These are phyloP conservation scores for Boletus chippewaensis DNA, from an alignment of 1,284 basidiomycete genomes.

Conservation along the genomic window DNA sequence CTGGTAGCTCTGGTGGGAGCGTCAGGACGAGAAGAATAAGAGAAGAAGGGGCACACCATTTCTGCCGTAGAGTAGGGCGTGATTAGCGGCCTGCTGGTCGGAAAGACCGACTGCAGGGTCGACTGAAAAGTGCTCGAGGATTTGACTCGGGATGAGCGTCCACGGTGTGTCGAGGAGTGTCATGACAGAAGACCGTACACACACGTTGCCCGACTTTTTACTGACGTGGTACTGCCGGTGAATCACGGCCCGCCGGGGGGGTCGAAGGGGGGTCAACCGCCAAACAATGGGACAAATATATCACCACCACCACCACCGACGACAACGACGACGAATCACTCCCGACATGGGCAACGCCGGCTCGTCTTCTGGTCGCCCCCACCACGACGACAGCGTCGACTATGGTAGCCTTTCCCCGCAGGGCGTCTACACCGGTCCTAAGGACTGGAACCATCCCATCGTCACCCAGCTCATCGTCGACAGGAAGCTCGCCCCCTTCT, in stretches of 20 bases:
- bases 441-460: slow-evolving; percentile 86
- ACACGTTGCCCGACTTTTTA: neutral
- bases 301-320: neutral
- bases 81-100: slow-evolving; percentile 56
- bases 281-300: slow-evolving; percentile 25
- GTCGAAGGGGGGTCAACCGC: slow-evolving; percentile 14
- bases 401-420: slow-evolving; percentile 82
- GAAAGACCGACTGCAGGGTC: slow-evolving; percentile 51
- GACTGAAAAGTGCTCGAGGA: slow-evolving; percentile 61
- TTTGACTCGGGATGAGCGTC: slow-evolving; percentile 56
- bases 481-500: slow-evolving; percentile 90
- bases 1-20: slow-evolving; percentile 65
- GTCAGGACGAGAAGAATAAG: slow-evolving; percentile 2
- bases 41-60: slow-evolving; percentile 54
- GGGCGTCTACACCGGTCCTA: slow-evolving; percentile 80
- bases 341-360: slow-evolving; percentile 67
- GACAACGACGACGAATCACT: neutral
- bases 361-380: slow-evolving; percentile 60
- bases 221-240: slow-evolving; percentile 9
- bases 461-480: slow-evolving; percentile 85
- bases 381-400: slow-evolving; percentile 74
- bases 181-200: slow-evolving; percentile 8
- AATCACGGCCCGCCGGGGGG: slow-evolving; percentile 14
- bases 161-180: slow-evolving; percentile 59
- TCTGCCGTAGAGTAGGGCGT: slow-evolving; percentile 75